A percentile compares a stretch with the other conserved stretches of the same genome.
Evolutionary conservation across 257 asterid genomes (phyloP).

Genomic region (Buddleja alternifolia): DNA sequence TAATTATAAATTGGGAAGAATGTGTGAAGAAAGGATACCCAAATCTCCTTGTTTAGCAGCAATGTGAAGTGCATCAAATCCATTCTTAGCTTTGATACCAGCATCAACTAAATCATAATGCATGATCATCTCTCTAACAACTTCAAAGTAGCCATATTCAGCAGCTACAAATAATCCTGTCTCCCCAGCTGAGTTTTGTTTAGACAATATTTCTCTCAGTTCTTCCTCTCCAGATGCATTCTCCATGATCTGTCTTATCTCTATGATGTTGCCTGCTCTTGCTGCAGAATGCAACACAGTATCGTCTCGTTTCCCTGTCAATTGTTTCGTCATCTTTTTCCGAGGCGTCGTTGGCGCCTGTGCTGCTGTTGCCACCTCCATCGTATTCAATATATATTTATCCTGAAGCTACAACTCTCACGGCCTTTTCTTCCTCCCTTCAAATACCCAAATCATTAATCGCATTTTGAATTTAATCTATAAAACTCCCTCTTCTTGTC

Average conservation of each 20-base stretch:
- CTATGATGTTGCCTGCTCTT: slow-evolving; percentile 45
- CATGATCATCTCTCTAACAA: slow-evolving; percentile 54
- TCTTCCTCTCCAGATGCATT: slow-evolving; percentile 35
- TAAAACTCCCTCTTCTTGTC: not conserved
- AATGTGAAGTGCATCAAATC: slow-evolving; percentile 65
- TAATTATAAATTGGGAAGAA: too few relatives aligned
- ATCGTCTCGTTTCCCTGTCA: slow-evolving; percentile 62
- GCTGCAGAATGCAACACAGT: slow-evolving; percentile 56
- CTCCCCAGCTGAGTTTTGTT: slow-evolving; percentile 57
- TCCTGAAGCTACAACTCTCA: not conserved
- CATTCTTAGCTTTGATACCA: slow-evolving; percentile 61
- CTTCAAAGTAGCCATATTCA: slow-evolving; percentile 54
- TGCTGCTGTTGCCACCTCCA: slow-evolving; percentile 31
- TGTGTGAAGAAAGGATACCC: slow-evolving; percentile 37
- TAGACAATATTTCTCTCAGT: slow-evolving; percentile 33
- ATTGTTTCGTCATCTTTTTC: slow-evolving; percentile 63
- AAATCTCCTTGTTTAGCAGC: slow-evolving; percentile 73
- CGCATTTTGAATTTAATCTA: slow-evolving; percentile 17
- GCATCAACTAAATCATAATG: slow-evolving; percentile 48
- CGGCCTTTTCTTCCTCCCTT: slow-evolving; percentile 16
- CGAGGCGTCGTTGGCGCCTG: slow-evolving; percentile 46
- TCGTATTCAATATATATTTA: not conserved
- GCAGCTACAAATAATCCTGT: slow-evolving; percentile 56
- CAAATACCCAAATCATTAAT: slow-evolving; percentile 27
- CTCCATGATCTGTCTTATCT: slow-evolving; percentile 40